These are phyloP conservation scores for Circinella minor DNA, from an alignment of 371 early-diverging fungal species.

Conservation along the genomic window DNA sequence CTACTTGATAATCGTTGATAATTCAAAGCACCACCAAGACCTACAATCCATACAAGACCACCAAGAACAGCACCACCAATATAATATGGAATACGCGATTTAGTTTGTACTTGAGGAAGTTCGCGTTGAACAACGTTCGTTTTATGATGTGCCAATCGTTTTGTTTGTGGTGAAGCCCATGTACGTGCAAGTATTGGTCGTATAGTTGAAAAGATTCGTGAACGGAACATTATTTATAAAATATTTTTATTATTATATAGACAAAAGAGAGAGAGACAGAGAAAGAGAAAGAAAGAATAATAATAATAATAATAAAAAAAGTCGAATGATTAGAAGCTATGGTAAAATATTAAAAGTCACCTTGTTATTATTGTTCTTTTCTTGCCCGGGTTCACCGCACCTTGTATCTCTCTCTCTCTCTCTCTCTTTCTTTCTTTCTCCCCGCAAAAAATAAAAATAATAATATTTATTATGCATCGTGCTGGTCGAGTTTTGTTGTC, in stretches of 20 bases:
- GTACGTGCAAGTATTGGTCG: constrained; percentile 13
- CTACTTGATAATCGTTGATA: constrained; percentile 69
- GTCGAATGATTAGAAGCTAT: not conserved
- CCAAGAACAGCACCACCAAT: constrained; percentile 58
- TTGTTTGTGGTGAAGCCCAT: not conserved
- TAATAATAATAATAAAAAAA: not conserved
- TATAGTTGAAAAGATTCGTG: constrained; percentile 12
- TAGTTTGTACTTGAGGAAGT: constrained; percentile 35
- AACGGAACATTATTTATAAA: not conserved
- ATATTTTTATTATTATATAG: not conserved
- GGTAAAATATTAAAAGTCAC: not conserved
- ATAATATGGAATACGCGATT: constrained; percentile 43
- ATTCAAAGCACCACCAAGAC: constrained; percentile 63
- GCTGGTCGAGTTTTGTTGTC: constrained; percentile 7
- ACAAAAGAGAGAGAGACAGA: too few relatives aligned
- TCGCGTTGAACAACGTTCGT: constrained; percentile 48
- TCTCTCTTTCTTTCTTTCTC: not conserved
- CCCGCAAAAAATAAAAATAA: not conserved
- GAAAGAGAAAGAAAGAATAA: not conserved
- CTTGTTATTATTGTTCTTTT: not conserved
- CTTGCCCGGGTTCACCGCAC: not conserved
- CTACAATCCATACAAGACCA: constrained; percentile 63
- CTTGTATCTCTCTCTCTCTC: not conserved
- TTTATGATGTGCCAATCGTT: constrained; percentile 18
- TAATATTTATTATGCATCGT: constrained; percentile 7